Conservation (phyloP, 208 protist genomes). For the Angomonas ambiguus region DNA sequence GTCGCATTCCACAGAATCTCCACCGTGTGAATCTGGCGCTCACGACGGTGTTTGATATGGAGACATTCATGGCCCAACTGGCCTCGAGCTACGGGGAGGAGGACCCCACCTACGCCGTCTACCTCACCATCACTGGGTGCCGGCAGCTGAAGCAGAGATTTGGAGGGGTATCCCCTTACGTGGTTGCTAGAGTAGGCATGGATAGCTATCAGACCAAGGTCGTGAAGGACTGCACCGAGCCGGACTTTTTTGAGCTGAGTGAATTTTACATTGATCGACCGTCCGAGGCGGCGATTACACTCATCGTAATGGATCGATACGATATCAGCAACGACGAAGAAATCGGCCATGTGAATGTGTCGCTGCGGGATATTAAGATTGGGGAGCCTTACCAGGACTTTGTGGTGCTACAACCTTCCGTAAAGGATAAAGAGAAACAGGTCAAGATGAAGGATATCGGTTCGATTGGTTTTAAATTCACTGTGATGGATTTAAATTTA, state of each 20-base stretch:
- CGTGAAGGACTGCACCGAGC: constrained; percentile 58
- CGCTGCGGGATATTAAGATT: constrained; percentile 32
- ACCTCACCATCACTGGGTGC: constrained; percentile 73
- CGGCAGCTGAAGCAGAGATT: constrained; percentile 48
- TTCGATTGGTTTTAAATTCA: constrained; percentile 75
- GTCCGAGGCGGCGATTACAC: constrained; percentile 32
- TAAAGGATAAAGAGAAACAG: constrained; percentile 8
- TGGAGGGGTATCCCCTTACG: constrained; percentile 62
- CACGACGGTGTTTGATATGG: constrained; percentile 77
- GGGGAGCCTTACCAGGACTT: constrained; percentile 64
- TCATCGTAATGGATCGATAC: constrained; percentile 80
- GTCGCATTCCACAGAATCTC: constrained; percentile 54
- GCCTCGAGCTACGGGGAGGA: constrained; percentile 56
- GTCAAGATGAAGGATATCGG: constrained; percentile 23
- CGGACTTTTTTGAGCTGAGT: constrained; percentile 82
- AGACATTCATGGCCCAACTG: constrained; percentile 73
- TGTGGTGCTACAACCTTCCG: constrained; percentile 36
- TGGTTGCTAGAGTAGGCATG: constrained; percentile 66
- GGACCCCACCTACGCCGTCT: constrained; percentile 62
- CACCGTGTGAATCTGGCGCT: constrained; percentile 73
- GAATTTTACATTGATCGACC: constrained; percentile 66
- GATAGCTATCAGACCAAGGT: constrained; percentile 62
- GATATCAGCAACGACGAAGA: constrained; percentile 54
- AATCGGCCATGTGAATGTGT: constrained; percentile 57
- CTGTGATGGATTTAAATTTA: constrained; percentile 56